Evolutionary conservation across 2,329 filamentous ascomycete genomes (phyloP).

Genomic region (Colletotrichum graminicola): DNA sequence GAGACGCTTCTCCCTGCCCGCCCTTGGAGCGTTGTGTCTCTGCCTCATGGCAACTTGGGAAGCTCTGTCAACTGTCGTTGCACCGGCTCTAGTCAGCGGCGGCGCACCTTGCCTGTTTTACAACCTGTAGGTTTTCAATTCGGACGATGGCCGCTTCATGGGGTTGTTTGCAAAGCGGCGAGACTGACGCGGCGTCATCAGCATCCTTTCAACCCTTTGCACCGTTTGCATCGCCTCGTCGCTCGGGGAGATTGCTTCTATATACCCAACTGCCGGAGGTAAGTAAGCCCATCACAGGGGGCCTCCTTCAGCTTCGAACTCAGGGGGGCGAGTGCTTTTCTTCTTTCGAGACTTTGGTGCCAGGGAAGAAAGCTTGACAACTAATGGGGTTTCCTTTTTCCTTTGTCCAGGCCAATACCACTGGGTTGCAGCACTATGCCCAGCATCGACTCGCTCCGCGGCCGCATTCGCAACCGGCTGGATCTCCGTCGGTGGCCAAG

Average conservation of each 20-base stretch:
- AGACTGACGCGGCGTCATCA: constrained; percentile 46
- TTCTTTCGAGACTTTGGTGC: neutral
- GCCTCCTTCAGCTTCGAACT: too few species aligned
- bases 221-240: constrained; percentile 55
- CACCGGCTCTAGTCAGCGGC: constrained; percentile 57
- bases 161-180: too few species aligned
- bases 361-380: neutral
- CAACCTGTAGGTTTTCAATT: constrained; percentile 55
- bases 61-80: constrained; percentile 60
- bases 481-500: constrained; percentile 61
- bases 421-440: constrained; percentile 57
- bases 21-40: constrained; percentile 58
- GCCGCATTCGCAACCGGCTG: constrained; percentile 58
- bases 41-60: constrained; percentile 67
- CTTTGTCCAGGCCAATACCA: constrained; percentile 56
- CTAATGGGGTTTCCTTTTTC: neutral
- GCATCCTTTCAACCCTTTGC: constrained; percentile 56
- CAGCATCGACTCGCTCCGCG: constrained; percentile 49
- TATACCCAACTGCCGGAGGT: constrained; percentile 53
- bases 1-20: constrained; percentile 56
- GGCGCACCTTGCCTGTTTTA: constrained; percentile 61
- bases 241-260: constrained; percentile 55
- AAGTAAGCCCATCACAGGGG: neutral
- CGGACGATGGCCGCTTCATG: neutral
- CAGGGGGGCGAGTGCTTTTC: too few species aligned